A percentile compares a stretch with the other conserved stretches of the same genome.
Evolutionary conservation across 2,329 filamentous ascomycete genomes (phyloP).

Genomic region (Ophiosphaerella korrae): DNA sequence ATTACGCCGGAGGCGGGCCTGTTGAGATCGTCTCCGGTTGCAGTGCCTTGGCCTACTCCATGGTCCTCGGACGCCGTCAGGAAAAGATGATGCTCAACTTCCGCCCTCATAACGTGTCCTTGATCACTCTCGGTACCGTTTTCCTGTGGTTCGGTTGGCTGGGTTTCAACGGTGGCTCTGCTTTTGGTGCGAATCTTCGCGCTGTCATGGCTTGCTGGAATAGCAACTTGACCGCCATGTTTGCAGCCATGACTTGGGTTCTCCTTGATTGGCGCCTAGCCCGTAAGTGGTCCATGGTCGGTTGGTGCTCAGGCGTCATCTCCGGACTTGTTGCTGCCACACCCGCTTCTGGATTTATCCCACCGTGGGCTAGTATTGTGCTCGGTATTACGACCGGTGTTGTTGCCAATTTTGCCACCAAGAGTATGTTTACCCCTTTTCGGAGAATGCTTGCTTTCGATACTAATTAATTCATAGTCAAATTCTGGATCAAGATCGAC

Average conservation of each 20-base stretch:
- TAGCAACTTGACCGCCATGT: constrained; percentile 90
- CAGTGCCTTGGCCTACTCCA: constrained; percentile 91
- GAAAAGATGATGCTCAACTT: constrained; percentile 99
- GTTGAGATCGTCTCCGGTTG: constrained; percentile 96
- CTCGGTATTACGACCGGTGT: constrained; percentile 68
- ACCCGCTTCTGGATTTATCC: constrained; percentile 79
- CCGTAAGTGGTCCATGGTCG: constrained; percentile 92
- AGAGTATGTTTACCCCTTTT: constrained; percentile 66
- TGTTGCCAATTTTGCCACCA: constrained; percentile 83
- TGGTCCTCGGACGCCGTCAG: constrained; percentile 93
- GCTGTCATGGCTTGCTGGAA: constrained; percentile 99
- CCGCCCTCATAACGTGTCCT: constrained; percentile 96
- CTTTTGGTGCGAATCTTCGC: constrained; percentile 91
- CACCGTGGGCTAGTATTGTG: constrained; percentile 66
- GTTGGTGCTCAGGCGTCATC: constrained; percentile 89
- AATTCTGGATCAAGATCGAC: constrained; percentile 78
- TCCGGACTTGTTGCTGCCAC: constrained; percentile 87
- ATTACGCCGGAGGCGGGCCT: constrained; percentile 94
- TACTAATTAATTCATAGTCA: constrained; percentile 54
- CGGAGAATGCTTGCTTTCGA: background rate
- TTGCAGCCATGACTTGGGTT: constrained; percentile 91
- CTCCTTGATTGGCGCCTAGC: constrained; percentile 93
- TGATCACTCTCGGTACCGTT: constrained; percentile 93
- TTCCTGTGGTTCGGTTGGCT: constrained; percentile 99
- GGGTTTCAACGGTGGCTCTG: constrained; percentile 95